These are phyloP conservation scores for Usnea hakonensis DNA, from an alignment of 495 filamentous ascomycete species.

Conservation along the genomic window DNA sequence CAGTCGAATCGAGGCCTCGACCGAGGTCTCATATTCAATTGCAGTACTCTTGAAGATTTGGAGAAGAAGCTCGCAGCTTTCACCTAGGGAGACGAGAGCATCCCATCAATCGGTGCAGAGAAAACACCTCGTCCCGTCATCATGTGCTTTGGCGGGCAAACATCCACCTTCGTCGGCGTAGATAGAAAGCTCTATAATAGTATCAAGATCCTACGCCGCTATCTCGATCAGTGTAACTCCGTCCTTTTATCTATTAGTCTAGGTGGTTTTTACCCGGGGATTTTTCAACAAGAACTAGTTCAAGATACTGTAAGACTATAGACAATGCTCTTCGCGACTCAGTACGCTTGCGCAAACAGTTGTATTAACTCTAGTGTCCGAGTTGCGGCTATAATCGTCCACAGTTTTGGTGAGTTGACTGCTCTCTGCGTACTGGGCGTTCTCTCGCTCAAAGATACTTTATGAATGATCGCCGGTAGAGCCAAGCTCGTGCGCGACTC, in stretches of 20 bases:
- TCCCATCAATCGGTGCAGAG: neutral
- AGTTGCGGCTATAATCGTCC: slow-evolving; percentile 37
- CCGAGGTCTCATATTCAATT: slow-evolving; percentile 10
- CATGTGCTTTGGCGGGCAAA: slow-evolving; percentile 50
- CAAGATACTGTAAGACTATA: slow-evolving; percentile 37
- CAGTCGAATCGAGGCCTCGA: slow-evolving; percentile 23
- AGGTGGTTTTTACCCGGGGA: slow-evolving; percentile 4
- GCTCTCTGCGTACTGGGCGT: slow-evolving; percentile 36
- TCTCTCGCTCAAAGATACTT: slow-evolving; percentile 31
- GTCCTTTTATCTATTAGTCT: neutral
- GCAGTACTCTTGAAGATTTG: slow-evolving; percentile 11
- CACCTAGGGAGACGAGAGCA: slow-evolving; percentile 30
- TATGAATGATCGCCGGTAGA: slow-evolving; percentile 34
- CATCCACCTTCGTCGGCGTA: slow-evolving; percentile 38
- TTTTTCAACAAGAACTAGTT: slow-evolving; percentile 35
- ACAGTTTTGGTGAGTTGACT: slow-evolving; percentile 48
- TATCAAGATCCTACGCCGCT: slow-evolving; percentile 28
- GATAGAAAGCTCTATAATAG: slow-evolving; percentile 32
- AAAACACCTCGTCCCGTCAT: slow-evolving; percentile 32
- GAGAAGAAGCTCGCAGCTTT: neutral
- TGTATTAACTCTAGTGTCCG: slow-evolving; percentile 47
- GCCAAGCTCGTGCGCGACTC: slow-evolving; percentile 30
- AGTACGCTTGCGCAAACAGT: slow-evolving; percentile 40
- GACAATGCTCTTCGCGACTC: slow-evolving; percentile 37
- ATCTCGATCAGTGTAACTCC: slow-evolving; percentile 37